Evolutionary conservation across 2,329 filamentous ascomycete genomes (phyloP), one percentile per base, ranked within the genome.

Genomic region (Ascochyta lentis): DNA sequence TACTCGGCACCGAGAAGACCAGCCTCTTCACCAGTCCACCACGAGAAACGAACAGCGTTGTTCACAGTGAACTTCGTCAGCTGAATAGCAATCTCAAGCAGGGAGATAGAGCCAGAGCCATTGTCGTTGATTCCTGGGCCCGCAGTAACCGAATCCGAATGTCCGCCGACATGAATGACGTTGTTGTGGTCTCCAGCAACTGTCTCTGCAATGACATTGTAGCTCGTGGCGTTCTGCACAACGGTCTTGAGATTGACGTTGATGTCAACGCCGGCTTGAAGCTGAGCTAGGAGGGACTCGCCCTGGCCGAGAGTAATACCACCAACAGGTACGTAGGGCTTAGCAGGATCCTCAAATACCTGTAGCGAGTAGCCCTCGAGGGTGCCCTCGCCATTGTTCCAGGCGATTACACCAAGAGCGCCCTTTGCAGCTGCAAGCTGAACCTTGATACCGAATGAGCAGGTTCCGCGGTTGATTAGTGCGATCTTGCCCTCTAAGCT

Each of bases 121-220:
- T 92, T 88, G 64, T 92, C 89, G 72, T 92, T 92, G 80, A 92
- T 91, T 19, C 89, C 89, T 1, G 86, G 86, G 0, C 86, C 86
- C 3, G 79, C 81, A 26, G 79, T 78, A 19, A 88, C 86, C 6
- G 82, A 85, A 73, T 89, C 86, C 16, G 81, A 82, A 72, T 89
- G 86, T 3, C 81, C 85, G 38, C 85, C 85, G 13, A 88, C 72
- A 37, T 72, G 68, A 45, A 84, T 80, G 42, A 88, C 77, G 66
- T 87, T 86, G 59, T 84, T 74, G 16, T 83, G 80, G 69, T 88
- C 83, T 39, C 86, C 86, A 13, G 73, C 75, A 58, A 80, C 83
- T 10, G 84, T 85, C 62, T 85, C 82, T 5, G 86, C 86, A 58
- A 88, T 81, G 37, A 89, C 79, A 63, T 88, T 88, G 71, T 65